Conservation (phyloP, 805 yeast species). For the Metschnikowia shivogae region DNA sequence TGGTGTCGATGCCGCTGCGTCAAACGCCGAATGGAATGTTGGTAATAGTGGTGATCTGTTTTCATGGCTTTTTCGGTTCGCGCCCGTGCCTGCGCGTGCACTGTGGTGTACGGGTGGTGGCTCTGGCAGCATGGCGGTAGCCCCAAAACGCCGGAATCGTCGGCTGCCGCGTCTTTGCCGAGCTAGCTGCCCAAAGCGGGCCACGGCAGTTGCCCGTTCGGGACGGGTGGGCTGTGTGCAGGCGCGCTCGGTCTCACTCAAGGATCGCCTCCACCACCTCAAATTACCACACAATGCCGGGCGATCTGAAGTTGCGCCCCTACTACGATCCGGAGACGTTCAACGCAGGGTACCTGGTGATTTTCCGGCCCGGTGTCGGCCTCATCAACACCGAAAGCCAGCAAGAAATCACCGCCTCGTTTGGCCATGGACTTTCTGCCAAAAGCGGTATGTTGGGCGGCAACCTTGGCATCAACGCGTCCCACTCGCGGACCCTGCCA, state of each 20-base stretch:
- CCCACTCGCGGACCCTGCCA: neutral
- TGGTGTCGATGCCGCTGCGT: no score
- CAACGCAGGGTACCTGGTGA: conserved; percentile 58
- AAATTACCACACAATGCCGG: conserved; percentile 11
- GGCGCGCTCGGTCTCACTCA: conserved; percentile 4
- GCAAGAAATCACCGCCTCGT: conserved; percentile 30
- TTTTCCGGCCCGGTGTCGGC: conserved; percentile 59
- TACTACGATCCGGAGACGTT: conserved; percentile 68
- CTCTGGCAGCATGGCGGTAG: no score
- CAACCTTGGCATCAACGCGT: conserved; percentile 11
- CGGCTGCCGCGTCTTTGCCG: no score
- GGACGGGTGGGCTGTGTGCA: neutral
- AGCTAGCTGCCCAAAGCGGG: no score
- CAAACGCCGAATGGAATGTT: no score
- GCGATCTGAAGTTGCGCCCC: conserved; percentile 47
- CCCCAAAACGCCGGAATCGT: no score
- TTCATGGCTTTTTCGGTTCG: no score
- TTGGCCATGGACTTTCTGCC: conserved; percentile 15
- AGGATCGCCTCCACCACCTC: neutral
- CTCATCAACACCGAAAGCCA: conserved; percentile 46
- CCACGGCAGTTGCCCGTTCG: no score
- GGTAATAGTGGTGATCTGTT: no score
- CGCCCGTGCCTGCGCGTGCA: no score
- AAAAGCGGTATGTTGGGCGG: conserved; percentile 9
- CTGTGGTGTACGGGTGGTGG: no score